Evolutionary conservation across 2,329 filamentous ascomycete species (phyloP), one percentile per base, ranked within the genome.

Genomic region (Exophiala phaeomuriformis): DNA sequence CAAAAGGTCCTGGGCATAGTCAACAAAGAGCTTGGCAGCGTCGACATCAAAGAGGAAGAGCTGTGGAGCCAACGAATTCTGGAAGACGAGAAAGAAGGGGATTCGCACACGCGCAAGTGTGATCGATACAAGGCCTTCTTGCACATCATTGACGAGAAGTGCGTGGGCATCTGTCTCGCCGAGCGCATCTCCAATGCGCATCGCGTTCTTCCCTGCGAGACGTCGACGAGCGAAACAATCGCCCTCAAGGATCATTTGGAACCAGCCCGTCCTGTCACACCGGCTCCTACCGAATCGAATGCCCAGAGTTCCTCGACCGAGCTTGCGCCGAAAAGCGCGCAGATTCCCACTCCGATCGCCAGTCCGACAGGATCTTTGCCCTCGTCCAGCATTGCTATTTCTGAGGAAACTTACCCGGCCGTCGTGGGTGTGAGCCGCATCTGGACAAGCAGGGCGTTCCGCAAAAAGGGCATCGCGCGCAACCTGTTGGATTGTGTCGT

Each of bases 401-500:
- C 71, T 48, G 67, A 69, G 29, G 67, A 71, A 43, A 61, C 69
- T 3, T 65, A 73, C 29, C 68, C 72, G 2, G 80, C 77, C 2
- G 70, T 78, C n/a, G 72, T 84, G 50, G 80, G 81, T 12, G 76
- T 86, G 29, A 83, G 82, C 28, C 75, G 83, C 31, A 81, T 86
- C 60, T 86, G 83, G 83, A 82, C 80, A 0, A 80, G 78, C 5
- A 75, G 72, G 4, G 71, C 74, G 1, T 77, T 79, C 54, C 74
- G 82, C 32, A 69, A 77, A 40, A 74, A 77, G 59, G 79, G 80
- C 5, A 75, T 84, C 49, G 82, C 81, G 3, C 75, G 74, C 49
- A 72, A 74, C 51, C 67, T 85, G 43, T 66, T 85, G 12, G 78
- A 84, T 55, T 75, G 72, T 51, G 77, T 78, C 28, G 71, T 77